phyloP scores from a whole-genome alignment of 164 flowering plant genomes.

The Macadamia tetraphylla region DNA sequence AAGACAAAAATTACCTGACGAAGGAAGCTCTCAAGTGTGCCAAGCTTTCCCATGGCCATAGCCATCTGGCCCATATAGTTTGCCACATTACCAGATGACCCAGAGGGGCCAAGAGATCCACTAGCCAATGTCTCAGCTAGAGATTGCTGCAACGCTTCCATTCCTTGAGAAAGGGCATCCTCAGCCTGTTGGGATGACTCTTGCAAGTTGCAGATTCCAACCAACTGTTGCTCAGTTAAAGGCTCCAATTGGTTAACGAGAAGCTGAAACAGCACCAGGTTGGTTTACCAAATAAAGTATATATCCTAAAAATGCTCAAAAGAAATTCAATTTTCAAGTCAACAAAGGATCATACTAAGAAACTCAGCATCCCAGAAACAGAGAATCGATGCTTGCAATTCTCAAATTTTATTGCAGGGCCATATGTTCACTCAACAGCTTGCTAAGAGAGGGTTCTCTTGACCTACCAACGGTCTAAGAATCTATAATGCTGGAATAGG shows the following conservation, averaged over 20 bases:
- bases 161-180: conserved; percentile 11
- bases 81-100: conserved; percentile 20
- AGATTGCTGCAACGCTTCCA: conserved; percentile 18
- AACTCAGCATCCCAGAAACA: no score
- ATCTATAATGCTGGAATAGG: no score
- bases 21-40: conserved; percentile 18
- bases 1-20: conserved; percentile 9
- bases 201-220: conserved; percentile 11
- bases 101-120: conserved; percentile 12
- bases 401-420: no score
- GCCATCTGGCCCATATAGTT: conserved; percentile 21
- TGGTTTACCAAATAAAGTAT: not conserved
- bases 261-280: conserved; percentile 5
- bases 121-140: conserved; percentile 17
- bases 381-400: no score
- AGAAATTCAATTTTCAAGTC: no score
- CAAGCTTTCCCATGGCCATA: conserved; percentile 20
- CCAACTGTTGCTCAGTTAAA: conserved; percentile 10
- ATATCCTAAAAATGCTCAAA: no score
- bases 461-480: no score
- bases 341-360: no score
- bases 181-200: conserved; percentile 14
- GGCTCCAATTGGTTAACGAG: conserved; percentile 7
- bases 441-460: no score
- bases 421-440: no score